Evolutionary conservation across 805 yeast species (phyloP), one percentile per base, ranked within the genome.

Genomic region (Lachancea dasiensis): DNA sequence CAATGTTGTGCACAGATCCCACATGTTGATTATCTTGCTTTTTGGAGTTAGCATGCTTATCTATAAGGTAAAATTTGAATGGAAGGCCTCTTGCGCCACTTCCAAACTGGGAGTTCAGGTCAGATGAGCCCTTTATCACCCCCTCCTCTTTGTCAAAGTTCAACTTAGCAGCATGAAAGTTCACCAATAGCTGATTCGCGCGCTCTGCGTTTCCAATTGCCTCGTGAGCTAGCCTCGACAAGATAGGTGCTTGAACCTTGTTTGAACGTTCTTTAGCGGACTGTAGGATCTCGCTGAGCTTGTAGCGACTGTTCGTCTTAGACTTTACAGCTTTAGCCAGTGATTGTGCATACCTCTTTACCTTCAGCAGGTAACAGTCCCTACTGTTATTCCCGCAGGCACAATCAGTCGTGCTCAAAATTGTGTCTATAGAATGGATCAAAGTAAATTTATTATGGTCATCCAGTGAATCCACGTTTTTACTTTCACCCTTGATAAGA

Each of bases 371-470:
- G 16, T 70, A 63, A 60, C 90, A 82, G 14, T 72, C 77, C 21
- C 58, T 57, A 26, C 61, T 62, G 4, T 75, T 61, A 6, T 61
- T 44, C 41, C 85, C 49, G 38, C 63, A 58, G 4, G 58, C 63
- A 61, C 94, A 83, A 38, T 79, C 86, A 14, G 73, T 73, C 38
- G 76, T 70, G 40, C 77, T 72, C 32, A 80, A 59, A 8, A 84
- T 64, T 4, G 77, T 72, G 46, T 80, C 86, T 17, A 81, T 66
- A 5, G 83, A 75, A 18, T 77, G 69, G 2, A 82, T 73, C 31
- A 83, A 52, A 13, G 69, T 63, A 3, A 75, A 69, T 47, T 76
- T 77, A 38, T 75, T 77, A 1, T 65, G 61, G 29, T 75, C 76
- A 5, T 65, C 49, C 19, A 81, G 61, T 17, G 70, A 70, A 34